Evolutionary conservation across 2,329 filamentous ascomycete genomes (phyloP), one percentile per base, ranked within the genome.

Genomic region (Cephalotrichum gorgonifer): DNA sequence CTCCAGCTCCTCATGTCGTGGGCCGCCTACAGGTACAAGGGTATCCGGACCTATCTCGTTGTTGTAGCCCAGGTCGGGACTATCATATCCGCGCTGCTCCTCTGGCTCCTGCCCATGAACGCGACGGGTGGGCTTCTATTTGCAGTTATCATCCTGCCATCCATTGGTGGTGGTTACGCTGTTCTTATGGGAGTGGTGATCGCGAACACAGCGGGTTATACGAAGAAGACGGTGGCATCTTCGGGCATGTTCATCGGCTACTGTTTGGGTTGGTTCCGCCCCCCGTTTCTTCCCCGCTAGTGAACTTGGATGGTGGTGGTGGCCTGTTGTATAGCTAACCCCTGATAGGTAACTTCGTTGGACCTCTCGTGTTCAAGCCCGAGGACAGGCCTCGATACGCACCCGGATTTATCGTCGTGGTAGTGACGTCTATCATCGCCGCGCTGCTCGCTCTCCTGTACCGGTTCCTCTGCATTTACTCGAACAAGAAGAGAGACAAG

Each of bases 121-220:
- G 60, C 62, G 6, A 70, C 62, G 12, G 72, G 72, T 0, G 72
- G 64, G 0, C 54, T 73, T 1, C 57, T 77, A 0, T 76, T 76
- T 52, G 75, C 66, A 1, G 65, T 65, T 9, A 72, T 70, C 44
- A 74, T 76, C 42, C 58, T 77, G 8, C 67, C 72, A 1, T 69
- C 66, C 0, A 53, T 66, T 0, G 64, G 62, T 0, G 72, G 65
- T 2, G 69, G 65, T 1, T 78, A 77, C 51, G 72, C 69, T 2
- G 69, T 76, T 6, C 56, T 75, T 0, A 74, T 78, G 64, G 70
- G 70, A 1, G 12, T 62, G 2, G 51, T 52, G 20, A 54, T 54
- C 4, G 59, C 60, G 38, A 66, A 66, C 49, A 63, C 61, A 2
- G 62, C 65, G 0, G 64, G 65, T 0, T 62, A 68, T 26, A 68